Evolutionary conservation across 805 yeast species (phyloP).

Genomic region (Komagataella kurtzmanii): DNA sequence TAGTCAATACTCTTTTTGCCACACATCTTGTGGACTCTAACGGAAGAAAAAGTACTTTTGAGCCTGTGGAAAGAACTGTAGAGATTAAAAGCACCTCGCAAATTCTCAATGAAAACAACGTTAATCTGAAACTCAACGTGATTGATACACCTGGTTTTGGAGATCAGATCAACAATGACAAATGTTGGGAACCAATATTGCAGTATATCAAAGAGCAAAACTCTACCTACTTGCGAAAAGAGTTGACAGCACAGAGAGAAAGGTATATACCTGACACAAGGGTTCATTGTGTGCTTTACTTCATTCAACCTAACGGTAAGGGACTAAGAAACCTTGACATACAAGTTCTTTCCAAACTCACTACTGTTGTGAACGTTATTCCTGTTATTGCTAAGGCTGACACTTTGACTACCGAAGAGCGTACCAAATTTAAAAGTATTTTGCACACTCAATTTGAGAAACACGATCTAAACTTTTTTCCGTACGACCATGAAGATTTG

Average conservation of each 20-base stretch:
- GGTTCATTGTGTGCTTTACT: slow-evolving; percentile 87
- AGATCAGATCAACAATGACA: slow-evolving; percentile 88
- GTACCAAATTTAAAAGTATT: slow-evolving; percentile 61
- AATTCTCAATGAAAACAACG: slow-evolving; percentile 72
- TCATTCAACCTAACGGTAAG: slow-evolving; percentile 77
- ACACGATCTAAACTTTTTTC: slow-evolving; percentile 70
- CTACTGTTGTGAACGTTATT: slow-evolving; percentile 86
- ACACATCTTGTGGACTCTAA: slow-evolving; percentile 61
- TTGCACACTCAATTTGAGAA: slow-evolving; percentile 66
- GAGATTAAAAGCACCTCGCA: slow-evolving; percentile 69
- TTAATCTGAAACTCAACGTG: slow-evolving; percentile 70
- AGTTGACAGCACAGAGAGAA: slow-evolving; percentile 90
- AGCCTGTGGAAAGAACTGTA: slow-evolving; percentile 75
- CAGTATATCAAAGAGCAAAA: slow-evolving; percentile 94
- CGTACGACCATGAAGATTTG: slow-evolving; percentile 41
- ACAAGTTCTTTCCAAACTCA: slow-evolving; percentile 66
- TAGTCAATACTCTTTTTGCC: slow-evolving; percentile 82
- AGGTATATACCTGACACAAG: slow-evolving; percentile 72
- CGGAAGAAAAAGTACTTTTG: slow-evolving; percentile 56
- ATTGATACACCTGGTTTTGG: slow-evolving; percentile 98
- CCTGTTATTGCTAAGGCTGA: slow-evolving; percentile 95
- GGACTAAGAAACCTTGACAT: slow-evolving; percentile 80
- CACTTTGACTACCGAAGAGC: slow-evolving; percentile 75
- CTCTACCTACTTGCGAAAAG: slow-evolving; percentile 80
- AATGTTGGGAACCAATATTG: slow-evolving; percentile 93